A percentile compares a stretch with the other conserved stretches of the same genome.
phyloP scores from a whole-genome alignment of 208 protist species.

The Tritrichomonas foetus region DNA sequence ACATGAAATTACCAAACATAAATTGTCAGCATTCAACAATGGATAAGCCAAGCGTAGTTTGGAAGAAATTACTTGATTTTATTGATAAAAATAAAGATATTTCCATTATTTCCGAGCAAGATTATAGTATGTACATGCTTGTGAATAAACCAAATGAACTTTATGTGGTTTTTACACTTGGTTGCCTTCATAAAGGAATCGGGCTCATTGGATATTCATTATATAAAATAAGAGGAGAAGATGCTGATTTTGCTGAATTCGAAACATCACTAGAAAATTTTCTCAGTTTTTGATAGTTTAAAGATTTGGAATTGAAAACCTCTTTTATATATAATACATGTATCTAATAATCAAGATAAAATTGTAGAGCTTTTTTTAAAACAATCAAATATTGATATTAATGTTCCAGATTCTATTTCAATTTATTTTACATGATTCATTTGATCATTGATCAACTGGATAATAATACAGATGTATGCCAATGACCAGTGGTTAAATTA shows the following conservation, averaged over 20 bases:
- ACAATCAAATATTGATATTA: no score
- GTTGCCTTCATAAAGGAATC: background rate
- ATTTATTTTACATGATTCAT: no score
- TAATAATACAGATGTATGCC: no score
- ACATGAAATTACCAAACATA: background rate
- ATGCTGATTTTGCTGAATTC: background rate
- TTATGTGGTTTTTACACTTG: background rate
- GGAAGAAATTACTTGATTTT: slow-evolving; percentile 9
- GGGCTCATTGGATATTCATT: background rate
- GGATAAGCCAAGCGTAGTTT: background rate
- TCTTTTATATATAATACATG: no score
- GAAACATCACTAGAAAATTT: background rate
- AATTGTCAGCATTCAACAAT: slow-evolving; percentile 4
- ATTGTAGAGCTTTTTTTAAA: no score
- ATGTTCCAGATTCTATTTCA: no score
- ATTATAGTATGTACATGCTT: background rate
- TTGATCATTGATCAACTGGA: no score
- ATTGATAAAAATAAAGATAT: background rate
- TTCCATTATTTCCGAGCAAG: background rate
- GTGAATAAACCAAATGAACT: background rate
- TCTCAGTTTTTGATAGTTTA: background rate
- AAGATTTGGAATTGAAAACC: no score
- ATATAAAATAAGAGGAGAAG: background rate
- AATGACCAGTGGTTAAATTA: no score
- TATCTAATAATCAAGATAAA: no score